These are phyloP conservation scores for Posidonia australis DNA, from an alignment of 106 monocot genomes.

Conservation along the genomic window DNA sequence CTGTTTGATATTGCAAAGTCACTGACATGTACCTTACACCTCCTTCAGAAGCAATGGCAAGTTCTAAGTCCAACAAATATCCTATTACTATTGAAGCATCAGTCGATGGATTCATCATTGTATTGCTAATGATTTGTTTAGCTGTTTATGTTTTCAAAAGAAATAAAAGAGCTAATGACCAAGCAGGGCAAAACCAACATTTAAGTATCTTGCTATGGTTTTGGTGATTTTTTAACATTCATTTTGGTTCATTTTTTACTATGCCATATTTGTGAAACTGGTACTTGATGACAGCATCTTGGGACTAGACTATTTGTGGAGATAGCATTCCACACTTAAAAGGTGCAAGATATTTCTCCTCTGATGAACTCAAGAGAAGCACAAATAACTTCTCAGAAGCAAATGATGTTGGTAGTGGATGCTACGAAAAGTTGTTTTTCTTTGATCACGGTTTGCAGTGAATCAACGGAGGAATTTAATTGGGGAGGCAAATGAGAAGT, in stretches of 20 bases:
- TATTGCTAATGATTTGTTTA: not conserved
- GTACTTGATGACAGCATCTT: too few species aligned
- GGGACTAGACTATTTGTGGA: not conserved
- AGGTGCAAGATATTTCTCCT: conserved; percentile 17
- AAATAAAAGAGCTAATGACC: not conserved
- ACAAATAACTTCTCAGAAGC: conserved; percentile 11
- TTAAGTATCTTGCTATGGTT: not conserved
- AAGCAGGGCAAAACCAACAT: not conserved
- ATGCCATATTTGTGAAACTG: too few species aligned
- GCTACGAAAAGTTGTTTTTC: conserved; percentile 21
- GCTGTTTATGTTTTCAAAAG: not conserved
- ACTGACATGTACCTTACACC: not conserved
- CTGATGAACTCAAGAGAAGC: conserved; percentile 3
- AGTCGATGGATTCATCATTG: too few species aligned
- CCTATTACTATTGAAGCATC: not conserved
- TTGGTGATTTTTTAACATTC: not conserved
- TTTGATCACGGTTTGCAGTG: too few species aligned
- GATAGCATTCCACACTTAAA: conserved; percentile 13
- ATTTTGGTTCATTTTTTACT: not conserved
- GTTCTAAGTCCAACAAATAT: not conserved
- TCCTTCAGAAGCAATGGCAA: not conserved
- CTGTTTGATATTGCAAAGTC: too few species aligned
- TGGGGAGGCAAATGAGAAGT: too few species aligned
- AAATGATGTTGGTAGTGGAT: conserved; percentile 10
- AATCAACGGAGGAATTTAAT: too few species aligned